These are phyloP conservation scores for Domatiomyces catenatus DNA, from an alignment of 2,329 filamentous ascomycete species.

Conservation along the genomic window DNA sequence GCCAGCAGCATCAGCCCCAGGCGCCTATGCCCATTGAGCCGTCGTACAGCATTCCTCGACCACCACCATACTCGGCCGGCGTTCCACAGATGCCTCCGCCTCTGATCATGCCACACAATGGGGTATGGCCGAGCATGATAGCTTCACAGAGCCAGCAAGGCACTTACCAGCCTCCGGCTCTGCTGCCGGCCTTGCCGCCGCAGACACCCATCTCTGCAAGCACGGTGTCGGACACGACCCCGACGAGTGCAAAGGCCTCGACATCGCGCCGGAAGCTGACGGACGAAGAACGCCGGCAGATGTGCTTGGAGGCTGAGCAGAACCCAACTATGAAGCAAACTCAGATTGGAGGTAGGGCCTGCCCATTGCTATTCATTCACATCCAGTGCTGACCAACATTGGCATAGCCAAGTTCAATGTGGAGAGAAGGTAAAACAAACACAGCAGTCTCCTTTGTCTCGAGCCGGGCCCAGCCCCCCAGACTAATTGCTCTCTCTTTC, in stretches of 20 bases:
- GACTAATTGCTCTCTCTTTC: conserved; percentile 10
- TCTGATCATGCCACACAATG: conserved; percentile 50
- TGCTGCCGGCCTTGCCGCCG: conserved; percentile 39
- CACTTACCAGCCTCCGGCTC: conserved; percentile 42
- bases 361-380: conserved; percentile 6
- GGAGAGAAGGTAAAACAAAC: conserved; percentile 64
- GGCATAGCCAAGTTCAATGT: conserved; percentile 70
- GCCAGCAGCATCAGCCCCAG: conserved; percentile 34
- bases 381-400: conserved; percentile 20
- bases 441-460: conserved; percentile 5
- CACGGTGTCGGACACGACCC: conserved; percentile 27
- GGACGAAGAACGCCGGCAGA: conserved; percentile 72
- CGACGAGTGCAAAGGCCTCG: conserved; percentile 16
- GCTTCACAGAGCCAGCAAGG: conserved; percentile 30
- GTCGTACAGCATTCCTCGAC: conserved; percentile 39
- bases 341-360: conserved; percentile 66
- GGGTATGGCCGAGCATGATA: conserved; percentile 63
- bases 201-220: conserved; percentile 31
- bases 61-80: conserved; percentile 40
- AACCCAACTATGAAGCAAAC: conserved; percentile 86
- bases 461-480: conserved; percentile 4
- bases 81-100: conserved; percentile 34
- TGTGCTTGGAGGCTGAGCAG: conserved; percentile 88
- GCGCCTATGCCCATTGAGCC: conserved; percentile 46
- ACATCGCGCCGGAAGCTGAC: conserved; percentile 77